Conservation (phyloP, 768 basidiomycete genomes). For the Trametes gibbosa region DNA sequence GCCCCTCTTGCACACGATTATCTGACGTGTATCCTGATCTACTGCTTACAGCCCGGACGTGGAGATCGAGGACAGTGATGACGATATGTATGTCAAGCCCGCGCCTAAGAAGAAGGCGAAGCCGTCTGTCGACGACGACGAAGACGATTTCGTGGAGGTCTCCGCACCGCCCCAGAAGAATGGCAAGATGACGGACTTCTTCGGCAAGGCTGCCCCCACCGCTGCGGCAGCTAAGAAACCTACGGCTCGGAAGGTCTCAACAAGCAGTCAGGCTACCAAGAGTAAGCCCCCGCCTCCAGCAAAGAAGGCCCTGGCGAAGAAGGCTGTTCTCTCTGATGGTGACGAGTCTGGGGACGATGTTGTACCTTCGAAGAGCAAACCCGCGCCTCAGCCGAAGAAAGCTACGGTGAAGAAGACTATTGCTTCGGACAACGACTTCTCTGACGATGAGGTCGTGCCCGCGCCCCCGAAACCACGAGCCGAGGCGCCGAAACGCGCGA, state of each 20-base stretch:
- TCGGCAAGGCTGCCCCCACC: constrained; percentile 40
- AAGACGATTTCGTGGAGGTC: constrained; percentile 12
- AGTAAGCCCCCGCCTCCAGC: constrained; percentile 28
- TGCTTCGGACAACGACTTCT: constrained; percentile 42
- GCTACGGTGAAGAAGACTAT: constrained; percentile 36
- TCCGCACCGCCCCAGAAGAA: constrained; percentile 14
- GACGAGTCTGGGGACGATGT: constrained; percentile 43
- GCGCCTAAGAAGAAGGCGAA: constrained; percentile 43
- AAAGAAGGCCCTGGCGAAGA: constrained; percentile 41
- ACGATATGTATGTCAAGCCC: constrained; percentile 41
- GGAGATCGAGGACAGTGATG: constrained; percentile 43
- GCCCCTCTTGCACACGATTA: constrained; percentile 11
- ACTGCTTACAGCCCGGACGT: constrained; percentile 29
- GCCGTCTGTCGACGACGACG: constrained; percentile 17
- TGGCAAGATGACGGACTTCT: constrained; percentile 54
- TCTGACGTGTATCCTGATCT: background rate
- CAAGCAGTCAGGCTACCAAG: constrained; percentile 14
- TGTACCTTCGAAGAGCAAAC: constrained; percentile 18
- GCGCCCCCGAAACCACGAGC: constrained; percentile 41
- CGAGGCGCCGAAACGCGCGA: constrained; percentile 46
- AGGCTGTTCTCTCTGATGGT: constrained; percentile 31
- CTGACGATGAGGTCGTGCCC: constrained; percentile 43
- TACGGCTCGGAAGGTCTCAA: constrained; percentile 23
- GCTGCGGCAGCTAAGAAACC: constrained; percentile 37
- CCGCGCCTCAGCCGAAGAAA: constrained; percentile 47